phyloP scores from a whole-genome alignment of 495 filamentous ascomycete species.

The Penicillium steckii region DNA sequence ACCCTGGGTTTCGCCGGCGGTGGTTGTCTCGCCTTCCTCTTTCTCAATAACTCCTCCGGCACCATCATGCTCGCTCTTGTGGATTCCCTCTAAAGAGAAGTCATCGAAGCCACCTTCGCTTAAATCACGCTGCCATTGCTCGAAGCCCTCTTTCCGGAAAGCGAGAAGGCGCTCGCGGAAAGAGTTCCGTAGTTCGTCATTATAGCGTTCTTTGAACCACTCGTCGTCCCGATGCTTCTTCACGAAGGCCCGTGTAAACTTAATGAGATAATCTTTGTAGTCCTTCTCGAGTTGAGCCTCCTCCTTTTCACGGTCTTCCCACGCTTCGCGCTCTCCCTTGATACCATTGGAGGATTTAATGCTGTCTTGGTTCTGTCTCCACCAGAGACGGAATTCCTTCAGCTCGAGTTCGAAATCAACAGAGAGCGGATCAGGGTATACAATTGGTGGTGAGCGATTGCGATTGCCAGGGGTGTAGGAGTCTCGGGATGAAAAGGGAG shows the following conservation, averaged over 20 bases:
- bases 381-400: slow-evolving; percentile 97
- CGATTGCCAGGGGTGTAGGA: slow-evolving; percentile 82
- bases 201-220: slow-evolving; percentile 97
- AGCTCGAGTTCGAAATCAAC: slow-evolving; percentile 94
- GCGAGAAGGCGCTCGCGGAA: slow-evolving; percentile 69
- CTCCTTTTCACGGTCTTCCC: slow-evolving; percentile 86
- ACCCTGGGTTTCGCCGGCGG: slow-evolving; percentile 86
- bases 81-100: slow-evolving; percentile 91
- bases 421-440: slow-evolving; percentile 75
- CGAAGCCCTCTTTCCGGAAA: slow-evolving; percentile 70
- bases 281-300: slow-evolving; percentile 86
- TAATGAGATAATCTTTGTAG: slow-evolving; percentile 91
- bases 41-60: slow-evolving; percentile 85
- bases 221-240: slow-evolving; percentile 88
- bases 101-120: slow-evolving; percentile 84
- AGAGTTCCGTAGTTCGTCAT: slow-evolving; percentile 70
- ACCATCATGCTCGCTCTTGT: slow-evolving; percentile 89
- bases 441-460: slow-evolving; percentile 58
- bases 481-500: slow-evolving; percentile 72
- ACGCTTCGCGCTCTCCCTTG: slow-evolving; percentile 71
- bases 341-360: slow-evolving; percentile 76
- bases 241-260: slow-evolving; percentile 87
- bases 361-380: slow-evolving; percentile 78
- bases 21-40: slow-evolving; percentile 89
- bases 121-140: slow-evolving; percentile 82